phyloP scores from a whole-genome alignment of 129 eudicot genomes.

The Arctium lappa region DNA sequence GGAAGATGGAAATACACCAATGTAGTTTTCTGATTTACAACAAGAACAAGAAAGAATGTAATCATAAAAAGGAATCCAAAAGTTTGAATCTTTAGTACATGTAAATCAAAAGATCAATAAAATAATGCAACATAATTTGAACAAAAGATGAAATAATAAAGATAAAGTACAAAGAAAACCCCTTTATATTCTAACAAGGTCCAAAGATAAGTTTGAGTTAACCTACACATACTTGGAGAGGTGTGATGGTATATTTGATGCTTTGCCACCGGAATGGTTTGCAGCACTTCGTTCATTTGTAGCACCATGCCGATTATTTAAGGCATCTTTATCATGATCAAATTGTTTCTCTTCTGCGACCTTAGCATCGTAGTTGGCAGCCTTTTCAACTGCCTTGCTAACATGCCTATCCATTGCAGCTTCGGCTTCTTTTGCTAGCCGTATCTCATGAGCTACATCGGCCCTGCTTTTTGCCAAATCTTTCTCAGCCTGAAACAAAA shows the following conservation, averaged over 20 bases:
- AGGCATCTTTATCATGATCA: background rate
- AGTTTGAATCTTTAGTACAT: background rate
- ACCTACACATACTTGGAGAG: slow-evolving; percentile 28
- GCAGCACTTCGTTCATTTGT: background rate
- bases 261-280: slow-evolving; percentile 14
- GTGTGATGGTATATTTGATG: slow-evolving; percentile 27
- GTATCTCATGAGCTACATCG: slow-evolving; percentile 72
- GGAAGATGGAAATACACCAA: background rate
- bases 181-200: background rate
- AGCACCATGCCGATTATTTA: background rate
- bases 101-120: background rate
- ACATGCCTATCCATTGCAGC: slow-evolving; percentile 72
- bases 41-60: background rate
- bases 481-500: slow-evolving; percentile 43
- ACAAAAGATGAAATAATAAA: slow-evolving; percentile 5
- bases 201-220: background rate
- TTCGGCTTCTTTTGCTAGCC: slow-evolving; percentile 76
- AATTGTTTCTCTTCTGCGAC: slow-evolving; percentile 6
- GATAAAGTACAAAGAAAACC: slow-evolving; percentile 3
- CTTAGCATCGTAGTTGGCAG: slow-evolving; percentile 41
- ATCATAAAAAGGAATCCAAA: background rate
- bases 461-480: slow-evolving; percentile 51
- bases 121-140: background rate
- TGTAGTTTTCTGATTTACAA: background rate
- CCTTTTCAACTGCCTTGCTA: slow-evolving; percentile 66